A percentile compares a stretch with the other conserved stretches of the same genome.
Conservation (phyloP, 805 yeast species). For the Komagataella mondaviorum region DNA sequence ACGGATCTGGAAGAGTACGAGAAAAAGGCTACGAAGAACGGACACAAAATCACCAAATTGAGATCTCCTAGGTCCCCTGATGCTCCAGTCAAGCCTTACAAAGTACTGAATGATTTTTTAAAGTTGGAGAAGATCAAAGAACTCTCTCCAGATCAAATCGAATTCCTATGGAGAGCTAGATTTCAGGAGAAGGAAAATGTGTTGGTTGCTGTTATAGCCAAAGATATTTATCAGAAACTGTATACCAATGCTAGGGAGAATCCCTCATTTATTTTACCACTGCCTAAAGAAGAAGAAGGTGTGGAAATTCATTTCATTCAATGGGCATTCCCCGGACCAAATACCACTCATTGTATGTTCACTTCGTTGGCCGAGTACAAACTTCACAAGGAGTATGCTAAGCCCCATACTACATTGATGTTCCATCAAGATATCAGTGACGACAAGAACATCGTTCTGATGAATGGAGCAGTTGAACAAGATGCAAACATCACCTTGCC, state of each 20-base stretch:
- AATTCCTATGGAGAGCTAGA: conserved; percentile 80
- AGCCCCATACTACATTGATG: conserved; percentile 85
- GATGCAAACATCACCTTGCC: conserved; percentile 53
- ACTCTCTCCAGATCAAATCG: conserved; percentile 51
- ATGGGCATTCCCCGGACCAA: conserved; percentile 80
- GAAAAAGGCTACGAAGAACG: conserved; percentile 7
- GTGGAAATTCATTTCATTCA: conserved; percentile 85
- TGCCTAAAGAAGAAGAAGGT: conserved; percentile 49
- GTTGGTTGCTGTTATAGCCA: conserved; percentile 51
- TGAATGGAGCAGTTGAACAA: conserved; percentile 76
- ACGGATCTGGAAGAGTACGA: conserved; percentile 43
- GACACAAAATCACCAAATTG: conserved; percentile 15
- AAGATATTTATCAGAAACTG: conserved; percentile 47
- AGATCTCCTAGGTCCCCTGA: conserved; percentile 21
- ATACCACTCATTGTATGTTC: conserved; percentile 78
- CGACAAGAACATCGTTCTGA: conserved; percentile 52
- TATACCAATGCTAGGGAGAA: conserved; percentile 52
- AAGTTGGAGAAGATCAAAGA: conserved; percentile 51
- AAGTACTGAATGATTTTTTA: conserved; percentile 57
- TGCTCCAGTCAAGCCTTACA: conserved; percentile 33
- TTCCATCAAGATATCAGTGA: conserved; percentile 69
- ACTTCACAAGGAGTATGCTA: conserved; percentile 80
- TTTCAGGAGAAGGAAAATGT: conserved; percentile 48
- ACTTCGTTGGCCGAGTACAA: conserved; percentile 89
- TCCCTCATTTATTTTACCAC: conserved; percentile 82